Conservation (phyloP, 116 monocot species). For the Zostera marina region DNA sequence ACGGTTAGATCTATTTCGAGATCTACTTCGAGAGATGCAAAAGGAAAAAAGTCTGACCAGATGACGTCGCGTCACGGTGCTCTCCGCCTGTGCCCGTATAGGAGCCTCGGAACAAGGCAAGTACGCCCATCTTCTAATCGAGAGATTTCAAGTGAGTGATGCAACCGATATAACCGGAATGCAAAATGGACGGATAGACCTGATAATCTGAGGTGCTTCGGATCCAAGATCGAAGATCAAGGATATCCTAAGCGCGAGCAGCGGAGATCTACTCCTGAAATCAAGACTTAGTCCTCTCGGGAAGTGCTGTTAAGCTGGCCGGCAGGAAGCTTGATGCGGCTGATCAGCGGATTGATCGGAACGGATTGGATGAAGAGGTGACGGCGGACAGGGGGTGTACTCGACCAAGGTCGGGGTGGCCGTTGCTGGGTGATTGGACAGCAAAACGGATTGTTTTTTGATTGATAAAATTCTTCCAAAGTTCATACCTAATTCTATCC, state of each 20-base stretch:
- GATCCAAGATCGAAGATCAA: no score
- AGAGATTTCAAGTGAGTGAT: constrained; percentile 1
- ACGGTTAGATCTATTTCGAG: constrained; percentile 3
- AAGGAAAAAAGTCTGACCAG: constrained; percentile 15
- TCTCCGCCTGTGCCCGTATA: constrained; percentile 60
- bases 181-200: no score
- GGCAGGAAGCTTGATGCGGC: constrained; percentile 37
- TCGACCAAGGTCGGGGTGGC: no score
- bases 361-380: constrained; percentile 57
- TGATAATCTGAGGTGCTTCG: no score
- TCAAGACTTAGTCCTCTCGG: no score
- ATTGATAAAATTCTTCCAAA: no score
- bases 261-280: no score
- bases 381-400: constrained; percentile 21
- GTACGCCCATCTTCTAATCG: constrained; percentile 19
- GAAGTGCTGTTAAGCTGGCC: no score
- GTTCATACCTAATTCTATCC: no score
- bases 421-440: no score
- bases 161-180: constrained; percentile 17
- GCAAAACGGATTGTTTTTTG: no score
- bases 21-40: constrained; percentile 36
- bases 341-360: constrained; percentile 48
- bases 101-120: constrained; percentile 62
- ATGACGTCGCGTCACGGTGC: constrained; percentile 48
- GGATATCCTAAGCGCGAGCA: no score